phyloP scores from a whole-genome alignment of 108 stramenopile species.

The Skeletonema tropicum region DNA sequence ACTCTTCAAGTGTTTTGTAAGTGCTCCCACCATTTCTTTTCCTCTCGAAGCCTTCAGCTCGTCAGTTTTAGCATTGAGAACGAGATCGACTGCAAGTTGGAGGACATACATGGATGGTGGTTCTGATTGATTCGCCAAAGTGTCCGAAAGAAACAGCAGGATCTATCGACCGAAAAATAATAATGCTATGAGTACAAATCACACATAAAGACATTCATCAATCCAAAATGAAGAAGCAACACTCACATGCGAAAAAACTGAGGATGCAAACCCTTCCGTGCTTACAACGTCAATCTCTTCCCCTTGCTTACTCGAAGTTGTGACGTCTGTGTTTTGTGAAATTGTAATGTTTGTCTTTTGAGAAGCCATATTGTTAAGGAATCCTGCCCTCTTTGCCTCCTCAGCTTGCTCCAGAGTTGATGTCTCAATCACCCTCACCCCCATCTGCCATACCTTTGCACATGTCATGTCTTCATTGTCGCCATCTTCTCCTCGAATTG shows the following conservation, averaged over 20 bases:
- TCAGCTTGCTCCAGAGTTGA: constrained; percentile 62
- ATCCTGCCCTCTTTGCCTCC: constrained; percentile 20
- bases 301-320: constrained; percentile 9
- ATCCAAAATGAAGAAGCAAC: background rate
- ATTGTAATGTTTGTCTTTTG: background rate
- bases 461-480: constrained; percentile 60
- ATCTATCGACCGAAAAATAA: background rate
- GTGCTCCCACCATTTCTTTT: constrained; percentile 24
- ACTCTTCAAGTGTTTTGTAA: constrained; percentile 17
- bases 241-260: constrained; percentile 26
- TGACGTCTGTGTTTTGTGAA: background rate
- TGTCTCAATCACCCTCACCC: constrained; percentile 52
- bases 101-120: constrained; percentile 24
- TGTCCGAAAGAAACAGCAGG: background rate
- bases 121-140: background rate
- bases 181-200: background rate
- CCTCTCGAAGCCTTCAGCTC: constrained; percentile 40
- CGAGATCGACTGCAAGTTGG: constrained; percentile 38
- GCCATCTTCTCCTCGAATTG: constrained; percentile 41
- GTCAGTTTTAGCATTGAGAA: constrained; percentile 32
- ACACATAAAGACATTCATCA: background rate
- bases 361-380: constrained; percentile 16
- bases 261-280: constrained; percentile 30
- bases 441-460: constrained; percentile 69
- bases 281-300: constrained; percentile 22